Base-by-base conservation (phyloP, 2,329 filamentous ascomycete genomes). In the Colletotrichum sp. region DNA sequence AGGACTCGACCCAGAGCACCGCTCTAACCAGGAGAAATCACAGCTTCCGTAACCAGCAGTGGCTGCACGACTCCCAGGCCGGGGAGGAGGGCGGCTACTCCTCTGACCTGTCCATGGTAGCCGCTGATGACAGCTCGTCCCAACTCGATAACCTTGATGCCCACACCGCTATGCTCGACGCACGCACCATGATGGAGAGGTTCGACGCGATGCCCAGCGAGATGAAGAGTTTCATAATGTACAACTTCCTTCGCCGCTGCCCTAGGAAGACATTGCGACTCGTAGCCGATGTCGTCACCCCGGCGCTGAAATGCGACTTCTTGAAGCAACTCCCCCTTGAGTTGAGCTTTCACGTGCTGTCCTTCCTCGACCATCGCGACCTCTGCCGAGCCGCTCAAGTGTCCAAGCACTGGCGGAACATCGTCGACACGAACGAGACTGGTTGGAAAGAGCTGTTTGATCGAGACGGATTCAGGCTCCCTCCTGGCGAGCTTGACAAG, bases 171-270 rank as follows among this genome's bases (percentile, higher is more conserved):
- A 84, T 96, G 24, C 91, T 96, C 85, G 95, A 98, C 80, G 94
- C 96, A n/a, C 95, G 95, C 9, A 91, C 90, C 18, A 95, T 99
- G 89, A 87, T 99, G 18, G 95, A 98, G 80, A 93, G 93, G 4
- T 99, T 99, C 80, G 96, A 99, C 83, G 91, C 94, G 8, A 94
- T 99, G 90, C 96, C 96, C 3, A 92, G 95, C 60, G 94, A 97
- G 80, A 93, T 99, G 91, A 97, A 99, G 86, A 95, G 94, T 0
- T 98, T 98, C 82, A 93, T 99, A 86, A 98, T 99, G 93, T 99
- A 98, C 83, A 96, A 99, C 82, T 92, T 99, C 71, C 90, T 99
- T 30, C 93, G 95, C 72, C 91, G 97, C 63, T 99, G 96, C 81
- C 92, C 95, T 8, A 94, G 98, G 79, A 94, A 95, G 57, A 98